Evolutionary conservation across 371 early-diverging fungal species (phyloP).

Genomic region (Mucor sp.): DNA sequence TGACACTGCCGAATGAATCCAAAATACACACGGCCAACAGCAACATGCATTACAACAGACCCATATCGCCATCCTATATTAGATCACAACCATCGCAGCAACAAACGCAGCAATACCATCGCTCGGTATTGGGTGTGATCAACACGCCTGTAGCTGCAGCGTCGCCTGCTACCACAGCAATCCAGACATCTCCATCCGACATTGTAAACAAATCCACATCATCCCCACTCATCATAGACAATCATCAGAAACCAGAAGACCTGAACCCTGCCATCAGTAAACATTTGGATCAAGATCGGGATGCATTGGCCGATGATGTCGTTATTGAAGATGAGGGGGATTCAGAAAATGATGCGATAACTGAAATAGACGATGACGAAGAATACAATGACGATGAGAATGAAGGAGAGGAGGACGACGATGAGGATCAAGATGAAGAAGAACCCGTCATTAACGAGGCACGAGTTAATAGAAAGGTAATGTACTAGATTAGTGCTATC

Average conservation of each 20-base stretch:
- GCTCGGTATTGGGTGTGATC: slow-evolving; percentile 22
- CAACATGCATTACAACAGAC: background rate
- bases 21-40: background rate
- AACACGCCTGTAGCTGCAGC: slow-evolving; percentile 10
- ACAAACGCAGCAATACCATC: slow-evolving; percentile 2
- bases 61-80: slow-evolving; percentile 4
- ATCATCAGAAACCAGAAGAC: background rate
- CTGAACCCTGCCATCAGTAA: background rate
- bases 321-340: background rate
- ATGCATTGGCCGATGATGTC: background rate
- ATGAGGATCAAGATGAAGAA: slow-evolving; percentile 24
- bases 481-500: background rate
- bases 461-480: slow-evolving; percentile 49
- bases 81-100: background rate
- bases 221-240: background rate
- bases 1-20: background rate
- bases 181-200: background rate
- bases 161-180: background rate
- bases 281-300: background rate
- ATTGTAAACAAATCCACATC: background rate
- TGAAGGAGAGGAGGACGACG: slow-evolving; percentile 12
- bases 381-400: background rate
- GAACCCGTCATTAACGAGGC: slow-evolving; percentile 39
- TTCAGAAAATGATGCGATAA: background rate
- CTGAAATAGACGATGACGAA: slow-evolving; percentile 5